A percentile compares a stretch with the other conserved stretches of the same genome.
Evolutionary conservation across 805 yeast species (phyloP).

Genomic region (Myxozyma kluyveri): DNA sequence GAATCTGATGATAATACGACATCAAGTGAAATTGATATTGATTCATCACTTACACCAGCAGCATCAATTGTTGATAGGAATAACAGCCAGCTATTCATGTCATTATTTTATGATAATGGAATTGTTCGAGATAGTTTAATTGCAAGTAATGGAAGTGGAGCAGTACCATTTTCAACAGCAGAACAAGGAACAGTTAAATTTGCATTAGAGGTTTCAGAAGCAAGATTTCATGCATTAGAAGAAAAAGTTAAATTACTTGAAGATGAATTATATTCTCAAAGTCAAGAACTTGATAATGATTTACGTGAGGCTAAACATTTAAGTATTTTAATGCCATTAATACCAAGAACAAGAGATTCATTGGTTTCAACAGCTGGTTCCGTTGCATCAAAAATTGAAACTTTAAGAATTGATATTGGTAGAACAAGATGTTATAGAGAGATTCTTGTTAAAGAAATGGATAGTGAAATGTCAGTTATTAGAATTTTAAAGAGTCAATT

Average conservation of each 20-base stretch:
- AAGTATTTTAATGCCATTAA: slow-evolving; percentile 53
- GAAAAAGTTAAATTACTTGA: slow-evolving; percentile 40
- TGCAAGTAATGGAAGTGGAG: background rate
- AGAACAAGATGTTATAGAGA: slow-evolving; percentile 45
- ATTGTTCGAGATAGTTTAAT: slow-evolving; percentile 2
- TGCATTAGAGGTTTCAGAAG: slow-evolving; percentile 15
- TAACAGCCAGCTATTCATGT: slow-evolving; percentile 6
- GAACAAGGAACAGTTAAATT: slow-evolving; percentile 7
- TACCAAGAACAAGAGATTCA: slow-evolving; percentile 50
- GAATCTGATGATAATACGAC: background rate
- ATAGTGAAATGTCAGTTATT: slow-evolving; percentile 15
- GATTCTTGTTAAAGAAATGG: slow-evolving; percentile 38
- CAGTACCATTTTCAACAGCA: background rate
- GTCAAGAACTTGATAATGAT: slow-evolving; percentile 41
- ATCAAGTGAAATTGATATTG: background rate
- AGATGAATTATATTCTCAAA: slow-evolving; percentile 36
- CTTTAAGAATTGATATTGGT: slow-evolving; percentile 55
- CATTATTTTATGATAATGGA: slow-evolving; percentile 14
- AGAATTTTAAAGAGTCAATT: background rate
- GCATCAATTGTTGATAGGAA: slow-evolving; percentile 1
- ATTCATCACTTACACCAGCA: background rate
- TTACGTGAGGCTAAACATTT: slow-evolving; percentile 43
- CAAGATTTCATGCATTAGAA: slow-evolving; percentile 36
- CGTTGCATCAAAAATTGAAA: slow-evolving; percentile 53
- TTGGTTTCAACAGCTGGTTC: slow-evolving; percentile 47